A percentile compares a stretch with the other conserved stretches of the same genome.
These are phyloP conservation scores for Venturiaceae sp. DNA, from an alignment of 2,329 filamentous ascomycete genomes.

Conservation along the genomic window DNA sequence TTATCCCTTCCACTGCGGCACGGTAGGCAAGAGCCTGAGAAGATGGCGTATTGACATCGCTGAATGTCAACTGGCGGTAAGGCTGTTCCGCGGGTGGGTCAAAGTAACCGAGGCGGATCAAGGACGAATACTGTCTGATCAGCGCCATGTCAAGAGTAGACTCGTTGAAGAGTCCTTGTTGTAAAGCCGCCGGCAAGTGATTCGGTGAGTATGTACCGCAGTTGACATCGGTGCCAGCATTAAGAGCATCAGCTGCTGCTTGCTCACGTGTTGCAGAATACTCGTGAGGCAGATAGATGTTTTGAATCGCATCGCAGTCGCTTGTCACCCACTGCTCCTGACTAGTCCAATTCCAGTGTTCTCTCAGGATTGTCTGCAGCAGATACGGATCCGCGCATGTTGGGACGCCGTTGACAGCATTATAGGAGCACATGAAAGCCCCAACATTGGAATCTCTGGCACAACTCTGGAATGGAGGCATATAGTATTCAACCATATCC, in stretches of 20 bases:
- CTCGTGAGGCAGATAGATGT: conserved; percentile 44
- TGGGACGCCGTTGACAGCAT: conserved; percentile 55
- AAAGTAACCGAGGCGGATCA: conserved; percentile 50
- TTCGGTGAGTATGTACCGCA: conserved; percentile 41
- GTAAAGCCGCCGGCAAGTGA: conserved; percentile 33
- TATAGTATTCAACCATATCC: conserved; percentile 56
- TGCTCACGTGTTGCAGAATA: conserved; percentile 32
- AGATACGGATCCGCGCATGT: conserved; percentile 55
- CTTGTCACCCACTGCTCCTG: conserved; percentile 54
- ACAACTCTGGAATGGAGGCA: conserved; percentile 51
- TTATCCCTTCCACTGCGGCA: conserved; percentile 38
- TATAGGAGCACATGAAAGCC: conserved; percentile 45
- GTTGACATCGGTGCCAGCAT: conserved; percentile 43
- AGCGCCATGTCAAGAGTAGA: conserved; percentile 40
- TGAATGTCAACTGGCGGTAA: conserved; percentile 44
- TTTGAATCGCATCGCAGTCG: conserved; percentile 55
- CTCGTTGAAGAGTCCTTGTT: conserved; percentile 32
- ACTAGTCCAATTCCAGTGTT: conserved; percentile 55
- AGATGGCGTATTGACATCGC: conserved; percentile 45
- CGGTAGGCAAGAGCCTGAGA: conserved; percentile 46
- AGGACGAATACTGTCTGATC: conserved; percentile 42
- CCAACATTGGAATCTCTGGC: conserved; percentile 34
- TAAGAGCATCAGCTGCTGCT: conserved; percentile 38
- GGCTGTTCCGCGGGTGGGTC: conserved; percentile 34
- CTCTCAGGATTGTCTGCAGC: conserved; percentile 51